Evolutionary conservation across 768 basidiomycete species (phyloP).

Genomic region (Naganishia antarctica): DNA sequence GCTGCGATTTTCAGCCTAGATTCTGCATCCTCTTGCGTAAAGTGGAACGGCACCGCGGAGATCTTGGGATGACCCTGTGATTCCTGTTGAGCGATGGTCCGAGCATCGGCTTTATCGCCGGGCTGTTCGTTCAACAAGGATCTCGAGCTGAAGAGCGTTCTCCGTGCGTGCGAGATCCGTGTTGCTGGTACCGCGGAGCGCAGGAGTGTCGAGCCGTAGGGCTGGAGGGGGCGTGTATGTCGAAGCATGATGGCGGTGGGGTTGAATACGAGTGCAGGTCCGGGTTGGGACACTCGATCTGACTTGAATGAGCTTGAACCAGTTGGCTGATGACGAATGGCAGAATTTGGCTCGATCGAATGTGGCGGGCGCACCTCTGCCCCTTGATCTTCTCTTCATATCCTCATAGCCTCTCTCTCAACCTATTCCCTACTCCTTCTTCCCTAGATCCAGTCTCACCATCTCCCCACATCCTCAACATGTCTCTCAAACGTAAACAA

Average conservation of each 20-base stretch:
- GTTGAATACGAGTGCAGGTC: too few species aligned
- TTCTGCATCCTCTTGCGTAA: conserved; percentile 32
- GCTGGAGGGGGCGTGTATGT: background rate
- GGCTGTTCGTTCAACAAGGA: background rate
- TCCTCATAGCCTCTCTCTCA: background rate
- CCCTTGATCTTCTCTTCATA: background rate
- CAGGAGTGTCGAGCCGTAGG: background rate
- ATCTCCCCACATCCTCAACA: background rate
- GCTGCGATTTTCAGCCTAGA: conserved; percentile 32
- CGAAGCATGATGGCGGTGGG: background rate
- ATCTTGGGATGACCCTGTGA: conserved; percentile 32
- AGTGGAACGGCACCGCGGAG: conserved; percentile 36
- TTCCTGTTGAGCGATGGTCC: background rate
- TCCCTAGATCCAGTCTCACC: background rate
- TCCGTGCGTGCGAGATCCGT: background rate
- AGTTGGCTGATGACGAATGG: conserved; percentile 15
- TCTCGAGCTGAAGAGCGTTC: background rate
- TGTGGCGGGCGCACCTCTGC: background rate
- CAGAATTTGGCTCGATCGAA: background rate
- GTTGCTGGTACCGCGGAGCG: too few species aligned
- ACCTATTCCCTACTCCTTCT: background rate
- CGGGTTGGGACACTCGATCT: too few species aligned
- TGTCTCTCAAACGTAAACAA: conserved; percentile 18
- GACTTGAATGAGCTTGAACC: too few species aligned
- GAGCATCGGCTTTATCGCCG: background rate